Evolutionary conservation across 331 rosid genomes (phyloP).

Genomic region (Dryas integrifolia): DNA sequence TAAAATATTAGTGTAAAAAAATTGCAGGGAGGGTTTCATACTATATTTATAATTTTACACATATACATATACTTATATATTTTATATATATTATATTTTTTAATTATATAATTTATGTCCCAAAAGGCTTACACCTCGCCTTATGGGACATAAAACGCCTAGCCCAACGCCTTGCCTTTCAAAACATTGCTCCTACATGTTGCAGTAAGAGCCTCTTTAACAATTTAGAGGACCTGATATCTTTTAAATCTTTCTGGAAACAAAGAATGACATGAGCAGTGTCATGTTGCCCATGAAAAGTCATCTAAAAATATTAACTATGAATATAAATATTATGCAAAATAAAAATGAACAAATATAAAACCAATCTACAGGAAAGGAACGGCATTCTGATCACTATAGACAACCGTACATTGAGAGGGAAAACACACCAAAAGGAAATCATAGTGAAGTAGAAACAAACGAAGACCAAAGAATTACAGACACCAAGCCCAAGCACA

Average conservation of each 20-base stretch:
- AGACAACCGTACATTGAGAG: not conserved
- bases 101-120: too few species aligned
- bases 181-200: not conserved
- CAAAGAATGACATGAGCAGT: not conserved
- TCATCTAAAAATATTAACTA: not conserved
- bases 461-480: not conserved
- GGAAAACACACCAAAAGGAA: not conserved
- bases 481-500: not conserved
- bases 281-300: not conserved
- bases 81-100: too few species aligned
- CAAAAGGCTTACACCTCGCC: too few species aligned
- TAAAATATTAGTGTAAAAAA: too few species aligned
- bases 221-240: not conserved
- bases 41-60: too few species aligned
- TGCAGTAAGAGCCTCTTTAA: not conserved
- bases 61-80: too few species aligned
- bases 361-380: not conserved
- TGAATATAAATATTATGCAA: not conserved
- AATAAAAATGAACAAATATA: too few species aligned
- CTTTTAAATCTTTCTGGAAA: not conserved
- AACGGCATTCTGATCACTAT: not conserved
- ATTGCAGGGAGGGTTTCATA: too few species aligned
- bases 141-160: too few species aligned
- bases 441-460: slow-evolving; percentile 1
- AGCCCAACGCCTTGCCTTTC: too few species aligned